Percentiles rank a stretch among this genome's conserved stretches.
Conservation (phyloP, 306 rosid species). For the Glycyrrhiza uralensis region DNA sequence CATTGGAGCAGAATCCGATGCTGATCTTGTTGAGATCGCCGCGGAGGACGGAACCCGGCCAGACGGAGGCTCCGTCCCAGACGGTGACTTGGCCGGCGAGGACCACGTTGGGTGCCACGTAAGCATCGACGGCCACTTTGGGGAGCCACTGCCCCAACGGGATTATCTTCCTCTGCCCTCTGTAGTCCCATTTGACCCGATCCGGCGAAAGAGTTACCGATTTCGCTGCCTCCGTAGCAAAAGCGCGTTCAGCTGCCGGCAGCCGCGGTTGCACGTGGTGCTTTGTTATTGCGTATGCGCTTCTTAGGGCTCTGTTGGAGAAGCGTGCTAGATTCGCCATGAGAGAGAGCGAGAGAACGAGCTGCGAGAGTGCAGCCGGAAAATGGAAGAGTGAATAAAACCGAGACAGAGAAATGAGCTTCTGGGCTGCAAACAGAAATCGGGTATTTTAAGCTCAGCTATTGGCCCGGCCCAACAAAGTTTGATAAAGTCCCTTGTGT, state of each 20-base stretch:
- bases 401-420: neutral
- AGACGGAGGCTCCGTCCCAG: slow-evolving; percentile 87
- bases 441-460: neutral
- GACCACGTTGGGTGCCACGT: slow-evolving; percentile 96
- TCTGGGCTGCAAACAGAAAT: neutral
- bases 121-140: slow-evolving; percentile 91
- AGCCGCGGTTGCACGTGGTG: slow-evolving; percentile 18
- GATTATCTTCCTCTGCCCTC: slow-evolving; percentile 91
- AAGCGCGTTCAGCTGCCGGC: slow-evolving; percentile 36
- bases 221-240: slow-evolving; percentile 56
- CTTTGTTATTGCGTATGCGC: slow-evolving; percentile 24
- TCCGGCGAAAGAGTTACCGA: slow-evolving; percentile 55
- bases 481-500: too few relatives aligned
- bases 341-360: neutral
- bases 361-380: neutral
- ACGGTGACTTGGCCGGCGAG: slow-evolving; percentile 96
- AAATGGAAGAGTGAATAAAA: neutral
- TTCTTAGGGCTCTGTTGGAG: slow-evolving; percentile 58
- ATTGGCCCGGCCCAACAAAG: neutral
- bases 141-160: slow-evolving; percentile 97
- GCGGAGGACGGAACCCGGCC: slow-evolving; percentile 92
- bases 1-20: slow-evolving; percentile 87
- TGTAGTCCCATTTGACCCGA: slow-evolving; percentile 96
- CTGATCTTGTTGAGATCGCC: slow-evolving; percentile 98
- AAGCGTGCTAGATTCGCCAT: slow-evolving; percentile 78